Percentiles rank a stretch among this genome's conserved stretches.
Evolutionary conservation across 441 rosid species (phyloP).

Genomic region (Croton laevigatus): DNA sequence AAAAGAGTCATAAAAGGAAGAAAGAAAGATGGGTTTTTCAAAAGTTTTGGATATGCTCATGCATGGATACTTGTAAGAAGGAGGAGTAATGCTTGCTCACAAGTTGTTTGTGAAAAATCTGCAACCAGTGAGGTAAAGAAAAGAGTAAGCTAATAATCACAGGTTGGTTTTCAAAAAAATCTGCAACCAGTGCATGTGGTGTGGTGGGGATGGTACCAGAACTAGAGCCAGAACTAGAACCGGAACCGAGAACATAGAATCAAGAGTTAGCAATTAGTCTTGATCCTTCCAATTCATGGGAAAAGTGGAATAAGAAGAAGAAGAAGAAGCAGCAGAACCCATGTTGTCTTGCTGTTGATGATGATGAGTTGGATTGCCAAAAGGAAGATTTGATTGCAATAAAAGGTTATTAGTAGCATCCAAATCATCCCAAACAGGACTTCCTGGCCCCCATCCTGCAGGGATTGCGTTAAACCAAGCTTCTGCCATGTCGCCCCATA

Average conservation of each 20-base stretch:
- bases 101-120: slow-evolving; percentile 39
- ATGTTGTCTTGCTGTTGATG: slow-evolving; percentile 31
- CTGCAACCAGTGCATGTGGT: slow-evolving; percentile 27
- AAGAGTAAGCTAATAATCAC: slow-evolving; percentile 14
- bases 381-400: slow-evolving; percentile 46
- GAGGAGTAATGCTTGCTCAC: slow-evolving; percentile 12
- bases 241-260: not conserved
- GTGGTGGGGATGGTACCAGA: slow-evolving; percentile 8
- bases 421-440: slow-evolving; percentile 92
- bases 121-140: slow-evolving; percentile 34
- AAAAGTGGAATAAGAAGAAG: slow-evolving; percentile 44
- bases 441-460: slow-evolving; percentile 88
- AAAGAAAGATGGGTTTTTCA: not conserved
- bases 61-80: not conserved
- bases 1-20: not conserved
- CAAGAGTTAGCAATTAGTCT: slow-evolving; percentile 25
- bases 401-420: slow-evolving; percentile 51
- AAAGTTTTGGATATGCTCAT: slow-evolving; percentile 1
- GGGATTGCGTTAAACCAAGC: slow-evolving; percentile 84
- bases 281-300: slow-evolving; percentile 61
- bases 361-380: slow-evolving; percentile 35
- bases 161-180: slow-evolving; percentile 28
- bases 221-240: not conserved
- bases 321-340: slow-evolving; percentile 28
- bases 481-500: slow-evolving; percentile 77